Evolutionary conservation across 331 rosid genomes (phyloP), one percentile per base, ranked within the genome.

Genomic region (Pyrus hybrid): DNA sequence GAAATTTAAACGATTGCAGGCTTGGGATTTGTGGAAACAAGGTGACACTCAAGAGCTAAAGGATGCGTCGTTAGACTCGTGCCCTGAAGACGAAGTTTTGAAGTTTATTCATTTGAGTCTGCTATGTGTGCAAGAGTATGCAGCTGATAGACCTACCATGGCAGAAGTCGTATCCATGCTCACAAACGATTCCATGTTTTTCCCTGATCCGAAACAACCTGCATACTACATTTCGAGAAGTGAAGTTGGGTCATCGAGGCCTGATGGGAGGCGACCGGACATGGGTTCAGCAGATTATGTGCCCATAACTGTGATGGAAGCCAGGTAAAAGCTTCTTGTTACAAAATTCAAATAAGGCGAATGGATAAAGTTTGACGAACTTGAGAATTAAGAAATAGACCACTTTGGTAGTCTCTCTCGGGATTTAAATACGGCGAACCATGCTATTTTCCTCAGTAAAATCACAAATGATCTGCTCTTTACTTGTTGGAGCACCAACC

Each of bases 81-180:
- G 64, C 32, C 75, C 76, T 23, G 32, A 47, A 22, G 70, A 53
- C 7, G 81, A 77, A 62, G 53, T 77, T 51, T 20, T 14, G 37
- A 70, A 65, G 47, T 72, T 41, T 61, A 58, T 73, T 25, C 77
- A 72, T 32, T 49, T 79, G 43, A 67, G 70, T 67, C 82, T 73
- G 53, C 53, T 79, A 18, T 79, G 82, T 72, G 78, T 73, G 35
- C 82, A 79, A 67, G 82, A 79, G 74, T 13, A 58, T 72, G 82
- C 78, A 14, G 70, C 11, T 3, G 78, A 79, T 37, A 79, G 78
- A 66, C 78, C 74, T 9, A 79, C 63, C 61, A 79, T 79, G 78
- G 28, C 82, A n/a, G 82, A 73, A 28, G 77, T 73, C 35, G 6
- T 73, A 71, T 30, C 74, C 21, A 73, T 79, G 82, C 63, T 73